phyloP scores from a whole-genome alignment of 495 filamentous ascomycete genomes.

The Aspergillus indologenus region DNA sequence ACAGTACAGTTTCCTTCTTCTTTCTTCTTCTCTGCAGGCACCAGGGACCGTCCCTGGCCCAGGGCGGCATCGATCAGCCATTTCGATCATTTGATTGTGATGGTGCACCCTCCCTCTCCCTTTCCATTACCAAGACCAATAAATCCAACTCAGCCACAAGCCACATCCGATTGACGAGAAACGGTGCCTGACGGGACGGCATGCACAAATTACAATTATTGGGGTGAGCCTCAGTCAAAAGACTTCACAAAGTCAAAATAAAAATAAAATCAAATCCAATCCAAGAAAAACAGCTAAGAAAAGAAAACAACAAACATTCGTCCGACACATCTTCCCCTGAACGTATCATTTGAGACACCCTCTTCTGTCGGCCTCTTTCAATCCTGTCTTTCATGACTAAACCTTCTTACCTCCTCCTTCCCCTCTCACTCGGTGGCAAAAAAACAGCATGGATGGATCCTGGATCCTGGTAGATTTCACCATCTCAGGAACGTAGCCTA shows the following conservation, averaged over 20 bases:
- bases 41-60: neutral
- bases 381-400: neutral
- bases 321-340: neutral
- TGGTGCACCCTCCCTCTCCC: neutral
- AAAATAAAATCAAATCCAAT: neutral
- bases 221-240: too few species aligned
- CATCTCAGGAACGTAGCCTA: neutral
- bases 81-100: neutral
- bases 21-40: neutral
- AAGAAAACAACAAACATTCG: neutral
- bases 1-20: too few species aligned
- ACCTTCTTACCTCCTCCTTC: neutral
- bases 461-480: neutral
- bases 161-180: neutral
- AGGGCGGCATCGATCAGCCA: too few species aligned
- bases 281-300: neutral
- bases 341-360: neutral
- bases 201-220: neutral
- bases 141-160: neutral
- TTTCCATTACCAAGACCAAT: too few species aligned
- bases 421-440: neutral
- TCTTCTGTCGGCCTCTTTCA: neutral
- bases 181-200: neutral
- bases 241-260: neutral
- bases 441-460: too few species aligned